phyloP scores from a whole-genome alignment of 2,329 filamentous ascomycete species.

The Sporothrix brasiliensis region DNA sequence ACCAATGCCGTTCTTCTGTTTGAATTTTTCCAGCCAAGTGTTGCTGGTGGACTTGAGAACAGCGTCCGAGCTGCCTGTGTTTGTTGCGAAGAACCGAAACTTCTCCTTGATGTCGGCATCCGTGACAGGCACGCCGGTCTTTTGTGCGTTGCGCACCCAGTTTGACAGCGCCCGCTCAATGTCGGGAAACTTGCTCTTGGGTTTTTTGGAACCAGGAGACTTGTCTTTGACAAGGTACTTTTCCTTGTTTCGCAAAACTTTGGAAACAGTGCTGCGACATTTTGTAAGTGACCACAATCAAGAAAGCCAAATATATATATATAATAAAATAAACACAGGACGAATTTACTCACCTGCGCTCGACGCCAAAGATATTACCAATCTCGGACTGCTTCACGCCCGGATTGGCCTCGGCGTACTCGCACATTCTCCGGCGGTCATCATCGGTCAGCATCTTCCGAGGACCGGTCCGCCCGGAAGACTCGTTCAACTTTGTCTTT shows the following conservation, averaged over 20 bases:
- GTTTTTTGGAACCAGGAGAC: constrained; percentile 73
- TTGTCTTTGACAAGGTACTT: constrained; percentile 83
- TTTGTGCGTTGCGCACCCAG: constrained; percentile 81
- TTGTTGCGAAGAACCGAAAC: constrained; percentile 76
- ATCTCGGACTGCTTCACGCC: constrained; percentile 95
- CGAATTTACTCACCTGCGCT: constrained; percentile 75
- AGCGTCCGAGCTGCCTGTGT: constrained; percentile 68
- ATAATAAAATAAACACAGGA: not conserved
- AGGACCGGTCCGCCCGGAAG: constrained; percentile 62
- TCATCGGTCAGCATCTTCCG: constrained; percentile 88
- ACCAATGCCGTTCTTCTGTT: constrained; percentile 74
- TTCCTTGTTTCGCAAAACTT: constrained; percentile 91
- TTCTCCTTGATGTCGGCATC: constrained; percentile 86
- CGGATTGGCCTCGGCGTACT: constrained; percentile 88
- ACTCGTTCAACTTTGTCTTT: constrained; percentile 48
- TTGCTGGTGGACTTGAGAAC: constrained; percentile 71
- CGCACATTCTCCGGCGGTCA: constrained; percentile 89
- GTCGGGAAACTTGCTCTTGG: constrained; percentile 83
- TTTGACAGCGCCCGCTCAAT: constrained; percentile 88
- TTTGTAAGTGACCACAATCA: constrained; percentile 25
- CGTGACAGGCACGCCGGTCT: constrained; percentile 71
- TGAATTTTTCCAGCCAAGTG: constrained; percentile 92
- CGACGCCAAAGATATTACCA: constrained; percentile 91
- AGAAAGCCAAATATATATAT: not conserved
- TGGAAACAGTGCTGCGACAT: constrained; percentile 84